phyloP scores from a whole-genome alignment of 805 yeast species.

The Kodamaea neixiangensis region DNA sequence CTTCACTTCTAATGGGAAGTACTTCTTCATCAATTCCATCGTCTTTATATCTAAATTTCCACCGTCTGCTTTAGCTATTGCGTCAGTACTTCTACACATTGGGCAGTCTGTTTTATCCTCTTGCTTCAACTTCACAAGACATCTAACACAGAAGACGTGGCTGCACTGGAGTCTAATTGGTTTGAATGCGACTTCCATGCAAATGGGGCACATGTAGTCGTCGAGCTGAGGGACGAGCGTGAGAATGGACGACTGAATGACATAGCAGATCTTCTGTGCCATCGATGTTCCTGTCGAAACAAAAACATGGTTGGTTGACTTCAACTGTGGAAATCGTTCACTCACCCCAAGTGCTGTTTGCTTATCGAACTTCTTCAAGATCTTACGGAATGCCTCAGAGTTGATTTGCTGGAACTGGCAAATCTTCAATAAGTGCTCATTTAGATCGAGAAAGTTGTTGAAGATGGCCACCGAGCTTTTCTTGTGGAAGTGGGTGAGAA shows the following conservation, averaged over 20 bases:
- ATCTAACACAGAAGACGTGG: conserved; percentile 72
- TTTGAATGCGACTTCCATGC: conserved; percentile 68
- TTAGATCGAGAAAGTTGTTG: conserved; percentile 51
- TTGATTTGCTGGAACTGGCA: conserved; percentile 64
- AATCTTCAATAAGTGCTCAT: conserved; percentile 55
- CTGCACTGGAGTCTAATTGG: conserved; percentile 66
- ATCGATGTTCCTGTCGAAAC: conserved; percentile 47
- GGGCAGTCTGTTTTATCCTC: conserved; percentile 64
- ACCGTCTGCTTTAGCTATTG: conserved; percentile 59
- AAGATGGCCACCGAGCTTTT: conserved; percentile 49
- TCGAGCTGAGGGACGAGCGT: conserved; percentile 70
- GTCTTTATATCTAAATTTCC: conserved; percentile 57
- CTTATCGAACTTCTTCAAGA: conserved; percentile 75
- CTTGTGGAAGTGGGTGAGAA: conserved; percentile 45
- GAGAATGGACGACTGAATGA: conserved; percentile 56
- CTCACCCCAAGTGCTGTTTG: conserved; percentile 59
- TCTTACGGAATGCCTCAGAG: conserved; percentile 63
- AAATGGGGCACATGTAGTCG: conserved; percentile 74
- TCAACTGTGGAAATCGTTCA: conserved; percentile 46
- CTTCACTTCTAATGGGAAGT: conserved; percentile 70
- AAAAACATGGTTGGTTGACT: conserved; percentile 43
- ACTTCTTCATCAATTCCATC: conserved; percentile 53
- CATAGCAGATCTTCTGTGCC: conserved; percentile 54
- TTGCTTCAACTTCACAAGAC: conserved; percentile 67
- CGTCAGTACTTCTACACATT: conserved; percentile 55